These are phyloP conservation scores for Cryptococcus wingfieldii DNA, from an alignment of 1,284 basidiomycete species.

Conservation along the genomic window DNA sequence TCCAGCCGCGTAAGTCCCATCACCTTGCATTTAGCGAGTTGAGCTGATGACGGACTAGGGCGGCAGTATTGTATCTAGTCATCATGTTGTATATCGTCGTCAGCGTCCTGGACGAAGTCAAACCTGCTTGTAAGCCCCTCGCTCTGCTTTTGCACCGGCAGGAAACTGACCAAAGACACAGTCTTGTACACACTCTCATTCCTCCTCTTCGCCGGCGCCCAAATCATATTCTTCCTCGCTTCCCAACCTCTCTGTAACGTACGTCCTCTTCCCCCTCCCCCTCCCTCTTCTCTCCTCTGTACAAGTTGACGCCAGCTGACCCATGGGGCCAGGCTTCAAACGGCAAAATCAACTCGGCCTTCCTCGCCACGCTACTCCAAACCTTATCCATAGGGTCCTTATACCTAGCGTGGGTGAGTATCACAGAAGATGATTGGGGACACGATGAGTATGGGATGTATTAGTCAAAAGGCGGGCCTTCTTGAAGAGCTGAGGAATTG, in stretches of 20 bases:
- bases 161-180: background rate
- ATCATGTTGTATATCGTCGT: conserved; percentile 74
- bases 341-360: conserved; percentile 69
- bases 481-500: background rate
- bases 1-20: conserved; percentile 63
- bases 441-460: conserved; percentile 25
- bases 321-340: conserved; percentile 53
- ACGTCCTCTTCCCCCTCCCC: conserved; percentile 29
- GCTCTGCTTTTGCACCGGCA: background rate
- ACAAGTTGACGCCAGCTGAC: background rate
- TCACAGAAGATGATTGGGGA: conserved; percentile 43
- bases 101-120: conserved; percentile 62
- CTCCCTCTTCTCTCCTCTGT: background rate
- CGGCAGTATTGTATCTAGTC: conserved; percentile 61
- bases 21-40: background rate
- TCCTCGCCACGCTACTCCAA: conserved; percentile 62
- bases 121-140: conserved; percentile 57
- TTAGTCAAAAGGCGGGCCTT: background rate
- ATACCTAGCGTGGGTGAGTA: conserved; percentile 65
- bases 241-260: conserved; percentile 71
- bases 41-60: conserved; percentile 49
- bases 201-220: conserved; percentile 65
- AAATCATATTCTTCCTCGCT: conserved; percentile 72
- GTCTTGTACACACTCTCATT: conserved; percentile 55
- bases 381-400: conserved; percentile 65